Percentiles rank a stretch among this genome's conserved stretches.
These are phyloP conservation scores for Clonostachys solani DNA, from an alignment of 2,329 filamentous ascomycete species.

Conservation along the genomic window DNA sequence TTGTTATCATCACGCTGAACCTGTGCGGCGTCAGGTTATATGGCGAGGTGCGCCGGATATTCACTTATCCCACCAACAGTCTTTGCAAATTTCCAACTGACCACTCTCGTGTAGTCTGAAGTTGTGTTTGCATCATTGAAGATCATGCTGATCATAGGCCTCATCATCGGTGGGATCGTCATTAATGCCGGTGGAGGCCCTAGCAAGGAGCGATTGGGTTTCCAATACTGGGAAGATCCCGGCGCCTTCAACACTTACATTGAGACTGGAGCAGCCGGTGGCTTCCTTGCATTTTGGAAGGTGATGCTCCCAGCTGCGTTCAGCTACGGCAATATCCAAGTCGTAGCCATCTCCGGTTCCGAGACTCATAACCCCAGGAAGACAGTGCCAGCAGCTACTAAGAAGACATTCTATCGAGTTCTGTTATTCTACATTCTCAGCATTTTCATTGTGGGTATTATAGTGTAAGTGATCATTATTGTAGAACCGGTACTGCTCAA, in stretches of 20 bases:
- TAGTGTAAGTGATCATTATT: slow-evolving; percentile 41
- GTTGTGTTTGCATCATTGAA: no score
- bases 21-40: slow-evolving; percentile 85
- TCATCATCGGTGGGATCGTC: slow-evolving; percentile 64
- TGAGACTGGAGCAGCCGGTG: slow-evolving; percentile 19
- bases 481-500: slow-evolving; percentile 13
- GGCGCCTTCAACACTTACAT: slow-evolving; percentile 55
- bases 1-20: slow-evolving; percentile 76
- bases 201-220: slow-evolving; percentile 38
- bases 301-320: slow-evolving; percentile 73
- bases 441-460: slow-evolving; percentile 71
- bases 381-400: slow-evolving; percentile 74
- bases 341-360: slow-evolving; percentile 25
- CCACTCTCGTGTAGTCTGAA: no score
- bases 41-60: slow-evolving; percentile 71
- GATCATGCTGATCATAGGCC: neutral
- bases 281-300: slow-evolving; percentile 70
- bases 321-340: slow-evolving; percentile 67
- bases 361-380: slow-evolving; percentile 74
- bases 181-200: slow-evolving; percentile 58
- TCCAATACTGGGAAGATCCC: slow-evolving; percentile 42
- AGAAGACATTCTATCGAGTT: slow-evolving; percentile 78
- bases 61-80: slow-evolving; percentile 76
- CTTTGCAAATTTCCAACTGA: slow-evolving; percentile 5
- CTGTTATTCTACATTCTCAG: slow-evolving; percentile 74